Evolutionary conservation across 768 basidiomycete genomes (phyloP), one percentile per base, ranked within the genome.

Genomic region (Phlebiopsis flavidoalba): DNA sequence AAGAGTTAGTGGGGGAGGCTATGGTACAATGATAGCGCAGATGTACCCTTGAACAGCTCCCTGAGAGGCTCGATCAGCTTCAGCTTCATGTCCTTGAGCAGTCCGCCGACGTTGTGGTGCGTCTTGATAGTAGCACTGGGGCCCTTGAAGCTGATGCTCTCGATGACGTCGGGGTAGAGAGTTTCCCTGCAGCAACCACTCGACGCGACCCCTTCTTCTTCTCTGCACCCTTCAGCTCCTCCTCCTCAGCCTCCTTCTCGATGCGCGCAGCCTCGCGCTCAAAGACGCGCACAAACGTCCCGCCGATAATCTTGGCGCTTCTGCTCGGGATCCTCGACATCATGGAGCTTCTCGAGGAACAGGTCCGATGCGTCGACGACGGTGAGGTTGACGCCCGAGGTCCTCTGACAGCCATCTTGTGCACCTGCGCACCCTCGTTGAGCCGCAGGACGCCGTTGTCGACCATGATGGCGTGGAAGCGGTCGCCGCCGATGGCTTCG

Each of bases 401-500:
- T 98, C 84, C 69, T 85, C 84, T 74, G 88, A 92, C 55, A 99
- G 83, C n/a, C 95, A 96, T 98, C 66, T 88, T 85, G 73, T 96
- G 73, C 15, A 99, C 97, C 73, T 97, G 94, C 57, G 82, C 70
- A 10, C 88, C 95, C 72, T 99, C 97, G 70, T 98, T 89, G 65
- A 89, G 75, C 56, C 97, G 91, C 11, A 99, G 81, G 31, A 98
- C 96, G 60, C 97, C 97, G 69, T 99, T 99, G 75, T 98, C 96
- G 48, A 98, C 97, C 95, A 98, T 95, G 76, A 98, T 97, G 10
- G 95, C 97, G 69, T 96, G 97, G 82, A 99, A 99, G 61, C 96
- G 83, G 72, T 98, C 94, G 31, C 97, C 97, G n/a, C 26, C 26
- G 67, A 99, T 98, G 26, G 97, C 97, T 77, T 98, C 95, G 66